A percentile compares a stretch with the other conserved stretches of the same genome.
Evolutionary conservation across 2,329 filamentous ascomycete species (phyloP).

Genomic region (Botrytis medusae): DNA sequence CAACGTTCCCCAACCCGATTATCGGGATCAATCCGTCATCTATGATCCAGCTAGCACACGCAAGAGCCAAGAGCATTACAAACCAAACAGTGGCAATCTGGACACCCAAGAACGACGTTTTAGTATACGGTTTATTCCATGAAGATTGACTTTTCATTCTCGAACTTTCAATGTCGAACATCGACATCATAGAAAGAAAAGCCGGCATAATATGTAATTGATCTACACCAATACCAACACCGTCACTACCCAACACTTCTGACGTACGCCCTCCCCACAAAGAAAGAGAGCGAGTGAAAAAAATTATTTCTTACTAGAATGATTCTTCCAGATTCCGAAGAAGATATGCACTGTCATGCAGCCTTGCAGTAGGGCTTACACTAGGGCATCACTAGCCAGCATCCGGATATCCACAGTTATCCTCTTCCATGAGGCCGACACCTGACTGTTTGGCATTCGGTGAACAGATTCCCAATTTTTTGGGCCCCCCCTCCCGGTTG

Average conservation of each 20-base stretch:
- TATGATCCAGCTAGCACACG: background rate
- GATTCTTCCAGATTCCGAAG: background rate
- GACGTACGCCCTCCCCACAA: background rate
- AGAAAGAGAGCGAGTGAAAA: background rate
- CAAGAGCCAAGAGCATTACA: background rate
- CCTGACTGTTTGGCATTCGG: background rate
- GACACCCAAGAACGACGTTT: background rate
- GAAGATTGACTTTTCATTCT: background rate
- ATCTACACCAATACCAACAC: background rate
- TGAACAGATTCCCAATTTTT: background rate
- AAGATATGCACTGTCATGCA: slow-evolving; percentile 1
- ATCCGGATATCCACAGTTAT: background rate
- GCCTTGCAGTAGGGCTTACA: slow-evolving; percentile 1
- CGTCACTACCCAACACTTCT: background rate
- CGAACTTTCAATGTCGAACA: background rate
- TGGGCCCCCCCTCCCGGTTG: background rate
- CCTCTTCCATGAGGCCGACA: background rate
- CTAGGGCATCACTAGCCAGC: background rate
- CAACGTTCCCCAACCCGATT: background rate
- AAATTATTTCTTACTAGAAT: background rate
- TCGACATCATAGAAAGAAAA: background rate
- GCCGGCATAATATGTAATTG: background rate
- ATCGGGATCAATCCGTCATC: background rate
- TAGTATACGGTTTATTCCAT: background rate
- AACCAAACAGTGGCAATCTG: background rate